Evolutionary conservation across 768 basidiomycete genomes (phyloP), one percentile per base, ranked within the genome.

Genomic region (Hortiboletus campestris): DNA sequence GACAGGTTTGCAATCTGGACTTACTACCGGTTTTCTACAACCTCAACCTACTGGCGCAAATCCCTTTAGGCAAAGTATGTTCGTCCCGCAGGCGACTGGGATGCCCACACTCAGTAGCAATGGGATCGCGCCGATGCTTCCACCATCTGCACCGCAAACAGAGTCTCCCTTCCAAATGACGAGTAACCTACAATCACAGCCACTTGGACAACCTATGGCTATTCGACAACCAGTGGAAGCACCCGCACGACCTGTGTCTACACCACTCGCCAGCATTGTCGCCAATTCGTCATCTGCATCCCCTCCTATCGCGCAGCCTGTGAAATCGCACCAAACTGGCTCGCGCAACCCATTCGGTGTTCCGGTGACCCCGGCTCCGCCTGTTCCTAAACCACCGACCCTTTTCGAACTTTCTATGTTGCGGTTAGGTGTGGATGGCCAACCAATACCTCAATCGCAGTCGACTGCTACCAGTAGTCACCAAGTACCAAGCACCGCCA

Each of bases 331-430:
- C 69, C 85, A 89, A 68, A 99, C 97, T 4, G 96, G 97, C 28
- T 91, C 92, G 8, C 86, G 84, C 62, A 99, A 99, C 78, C 97
- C 97, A 4, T 99, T 99, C 60, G 95, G 94, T 7, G 82, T 84
- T 31, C 83, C 90, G 5, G 76, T 81, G 6, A 78, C 80, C 10
- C 74, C 83, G 22, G 74, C 76, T 16, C 81, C 85, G 1, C 85
- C 89, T 16, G 76, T 90, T 28, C 89, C 91, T 2, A 89, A 86
- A 68, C 81, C 78, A 29, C 91, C 89, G 11, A 93, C 91, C 2
- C 75, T 98, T 65, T 82, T 89, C 72, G 89, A 97, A 65, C 73
- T 98, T 14, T 80, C 86, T 3, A 80, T 80, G 74, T 60, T 71
- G 42, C 66, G 58, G 41, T 35, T 49, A n/a, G 52, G 61, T 49